Evolutionary conservation across 768 basidiomycete species (phyloP).

Genomic region (Filobasidium wieringae): DNA sequence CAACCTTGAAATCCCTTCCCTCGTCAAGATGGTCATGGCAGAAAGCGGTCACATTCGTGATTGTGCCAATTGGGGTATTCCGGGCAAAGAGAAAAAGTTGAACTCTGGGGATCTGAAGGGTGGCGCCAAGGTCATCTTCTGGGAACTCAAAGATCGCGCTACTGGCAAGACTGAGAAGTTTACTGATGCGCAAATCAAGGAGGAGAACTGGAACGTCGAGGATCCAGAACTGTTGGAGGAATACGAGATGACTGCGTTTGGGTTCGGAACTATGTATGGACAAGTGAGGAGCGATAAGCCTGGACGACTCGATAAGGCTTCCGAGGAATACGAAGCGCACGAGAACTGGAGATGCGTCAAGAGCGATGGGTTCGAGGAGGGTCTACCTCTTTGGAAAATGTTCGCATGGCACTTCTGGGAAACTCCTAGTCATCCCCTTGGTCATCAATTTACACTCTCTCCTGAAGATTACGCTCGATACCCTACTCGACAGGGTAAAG

Average conservation of each 20-base stretch:
- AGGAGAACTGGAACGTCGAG: neutral
- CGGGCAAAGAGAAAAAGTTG: neutral
- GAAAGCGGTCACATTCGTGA: conserved; percentile 8
- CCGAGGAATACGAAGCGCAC: conserved; percentile 2
- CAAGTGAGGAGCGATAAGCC: neutral
- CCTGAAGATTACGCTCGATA: conserved; percentile 17
- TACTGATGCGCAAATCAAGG: neutral
- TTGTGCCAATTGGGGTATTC: conserved; percentile 9
- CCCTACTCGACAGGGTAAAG: neutral
- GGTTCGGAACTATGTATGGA: neutral
- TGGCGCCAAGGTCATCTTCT: neutral
- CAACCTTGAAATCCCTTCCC: conserved; percentile 17
- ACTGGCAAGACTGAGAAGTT: neutral
- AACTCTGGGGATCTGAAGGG: neutral
- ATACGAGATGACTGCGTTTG: neutral
- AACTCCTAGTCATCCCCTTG: conserved; percentile 12
- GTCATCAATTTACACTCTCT: conserved; percentile 16
- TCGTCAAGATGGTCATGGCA: conserved; percentile 19
- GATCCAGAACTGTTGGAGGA: neutral
- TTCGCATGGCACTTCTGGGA: conserved; percentile 25
- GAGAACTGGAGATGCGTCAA: conserved; percentile 19
- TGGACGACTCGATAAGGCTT: neutral
- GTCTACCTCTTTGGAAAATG: conserved; percentile 22
- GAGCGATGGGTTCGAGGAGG: conserved; percentile 16
- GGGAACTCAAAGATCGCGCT: neutral